Evolutionary conservation across 2,329 filamentous ascomycete genomes (phyloP), one percentile per base, ranked within the genome.

Genomic region (Phaeosphaeriaceae sp.): DNA sequence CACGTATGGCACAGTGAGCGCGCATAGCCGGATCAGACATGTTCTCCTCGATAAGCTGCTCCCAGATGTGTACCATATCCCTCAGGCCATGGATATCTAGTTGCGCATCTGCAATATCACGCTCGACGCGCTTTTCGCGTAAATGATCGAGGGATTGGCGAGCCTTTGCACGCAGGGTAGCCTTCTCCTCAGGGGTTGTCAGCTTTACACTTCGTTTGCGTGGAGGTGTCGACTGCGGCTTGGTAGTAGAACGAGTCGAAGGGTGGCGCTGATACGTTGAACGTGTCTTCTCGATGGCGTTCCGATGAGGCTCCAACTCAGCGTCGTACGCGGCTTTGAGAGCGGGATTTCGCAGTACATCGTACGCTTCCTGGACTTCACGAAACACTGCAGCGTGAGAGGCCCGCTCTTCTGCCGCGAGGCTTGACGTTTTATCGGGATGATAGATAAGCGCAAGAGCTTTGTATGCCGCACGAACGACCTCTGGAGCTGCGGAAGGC

Each of bases 381-480:
- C 45, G 48, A 41, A 66, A 63, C 4, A 42, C 54, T 9, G 54
- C 40, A 25, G 60, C 54, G 51, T 61, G 57, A 11, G 31, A 22
- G 6, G 56, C 55, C n/a, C 61, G 59, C 24, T 62, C 61, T 13
- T 33, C 40, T 20, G 59, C 48, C 20, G 57, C 5, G 15, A 64
- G 48, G n/a, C 63, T 45, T 3, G 58, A 9, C 2, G 48, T 65
- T 42, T 67, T 64, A 21, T 67, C 57, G 2, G 64, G 62, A 51
- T 69, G 60, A 31, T 65, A 51, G 9, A 56, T 51, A 13, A 65
- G 55, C 3, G 40, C 58, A 10, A 68, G 61, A 6, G 63, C 60
- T 51, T 69, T 65, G 56, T 66, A 70, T 3, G 63, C 61, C 21
- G 67, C 61, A 22, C 61, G 51, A 44, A 70, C 65, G 27, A 66